These are phyloP conservation scores for Ganoderma meredithae DNA, from an alignment of 1,284 basidiomycete genomes.

Conservation along the genomic window DNA sequence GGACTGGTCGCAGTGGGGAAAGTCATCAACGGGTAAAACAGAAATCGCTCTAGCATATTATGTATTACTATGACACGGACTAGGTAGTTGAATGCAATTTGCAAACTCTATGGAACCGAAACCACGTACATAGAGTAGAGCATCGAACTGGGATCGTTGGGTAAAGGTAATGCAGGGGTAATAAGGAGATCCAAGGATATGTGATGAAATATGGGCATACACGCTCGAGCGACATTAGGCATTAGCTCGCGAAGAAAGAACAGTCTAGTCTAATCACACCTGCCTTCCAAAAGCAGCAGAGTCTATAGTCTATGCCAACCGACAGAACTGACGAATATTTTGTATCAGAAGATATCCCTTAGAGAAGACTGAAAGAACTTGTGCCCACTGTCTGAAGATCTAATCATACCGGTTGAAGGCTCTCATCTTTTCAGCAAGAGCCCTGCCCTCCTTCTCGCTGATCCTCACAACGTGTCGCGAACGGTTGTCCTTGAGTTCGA, in stretches of 20 bases:
- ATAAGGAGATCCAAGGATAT: not conserved
- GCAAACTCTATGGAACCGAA: not conserved
- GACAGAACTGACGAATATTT: not conserved
- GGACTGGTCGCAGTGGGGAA: not conserved
- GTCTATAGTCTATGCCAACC: conserved; percentile 12
- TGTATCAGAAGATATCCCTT: not conserved
- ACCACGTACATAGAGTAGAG: not conserved
- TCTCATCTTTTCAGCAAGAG: conserved; percentile 18
- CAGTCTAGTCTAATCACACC: conserved; percentile 16
- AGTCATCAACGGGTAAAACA: not conserved
- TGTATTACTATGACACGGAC: not conserved
- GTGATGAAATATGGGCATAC: not conserved
- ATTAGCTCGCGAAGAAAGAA: not conserved
- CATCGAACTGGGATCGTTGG: not conserved
- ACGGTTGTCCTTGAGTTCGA: not conserved
- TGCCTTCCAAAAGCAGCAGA: not conserved
- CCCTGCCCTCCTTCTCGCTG: conserved; percentile 19
- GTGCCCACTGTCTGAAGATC: not conserved
- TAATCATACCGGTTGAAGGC: conserved; percentile 30
- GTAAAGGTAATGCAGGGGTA: not conserved
- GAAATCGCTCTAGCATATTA: conserved; percentile 1
- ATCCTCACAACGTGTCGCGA: conserved; percentile 18
- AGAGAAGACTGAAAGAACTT: not conserved
- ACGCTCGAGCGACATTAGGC: not conserved
- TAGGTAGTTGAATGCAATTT: not conserved